Conservation (phyloP, 2,329 filamentous ascomycete species). For the Myriangium duriaei region DNA sequence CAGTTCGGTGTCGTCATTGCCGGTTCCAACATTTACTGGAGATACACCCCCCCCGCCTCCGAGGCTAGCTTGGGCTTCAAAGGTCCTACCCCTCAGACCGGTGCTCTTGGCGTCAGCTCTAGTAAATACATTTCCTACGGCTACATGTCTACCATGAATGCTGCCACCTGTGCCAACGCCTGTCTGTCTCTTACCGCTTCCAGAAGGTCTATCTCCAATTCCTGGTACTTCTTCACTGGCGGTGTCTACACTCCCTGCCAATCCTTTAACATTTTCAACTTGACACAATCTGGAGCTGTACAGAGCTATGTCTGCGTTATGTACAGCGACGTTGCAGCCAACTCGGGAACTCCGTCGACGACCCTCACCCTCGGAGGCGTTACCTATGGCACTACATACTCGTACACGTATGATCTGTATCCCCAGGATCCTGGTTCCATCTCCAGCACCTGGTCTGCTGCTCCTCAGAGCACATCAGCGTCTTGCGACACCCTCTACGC, state of each 20-base stretch:
- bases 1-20: conserved; percentile 20
- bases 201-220: conserved; percentile 2
- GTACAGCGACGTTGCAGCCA: conserved; percentile 9
- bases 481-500: conserved; percentile 10
- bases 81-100: conserved; percentile 9
- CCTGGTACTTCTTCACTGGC: not conserved
- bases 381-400: conserved; percentile 11
- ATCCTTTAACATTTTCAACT: conserved; percentile 14
- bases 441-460: conserved; percentile 8
- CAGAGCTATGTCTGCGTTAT: conserved; percentile 11
- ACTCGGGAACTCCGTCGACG: conserved; percentile 6
- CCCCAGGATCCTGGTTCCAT: conserved; percentile 10
- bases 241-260: conserved; percentile 12
- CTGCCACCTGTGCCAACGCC: conserved; percentile 6
- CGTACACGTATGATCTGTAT: conserved; percentile 11
- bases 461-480: conserved; percentile 10
- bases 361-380: conserved; percentile 1
- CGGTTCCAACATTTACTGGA: conserved; percentile 12
- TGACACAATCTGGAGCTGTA: conserved; percentile 10
- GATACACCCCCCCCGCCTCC: conserved; percentile 8
- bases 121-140: conserved; percentile 5
- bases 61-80: conserved; percentile 8
- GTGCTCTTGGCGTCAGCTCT: conserved; percentile 7
- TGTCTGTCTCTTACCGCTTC: conserved; percentile 8
- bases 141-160: conserved; percentile 9